A percentile compares a stretch with the other conserved stretches of the same genome.
These are phyloP conservation scores for Prunus mira DNA, from an alignment of 306 rosid species.

Conservation along the genomic window DNA sequence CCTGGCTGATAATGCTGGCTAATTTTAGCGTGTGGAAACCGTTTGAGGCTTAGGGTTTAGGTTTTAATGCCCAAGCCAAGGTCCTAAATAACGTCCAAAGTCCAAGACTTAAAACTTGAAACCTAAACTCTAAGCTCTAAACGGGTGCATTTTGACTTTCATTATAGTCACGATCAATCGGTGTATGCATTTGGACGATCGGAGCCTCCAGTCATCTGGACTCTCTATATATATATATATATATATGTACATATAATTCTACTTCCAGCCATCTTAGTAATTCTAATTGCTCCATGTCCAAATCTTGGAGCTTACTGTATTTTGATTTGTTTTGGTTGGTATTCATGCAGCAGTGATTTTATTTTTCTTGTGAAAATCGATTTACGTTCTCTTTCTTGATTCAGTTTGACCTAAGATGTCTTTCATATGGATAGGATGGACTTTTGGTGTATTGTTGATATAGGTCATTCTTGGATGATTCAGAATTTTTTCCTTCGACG, in stretches of 20 bases:
- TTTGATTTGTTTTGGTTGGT: background rate
- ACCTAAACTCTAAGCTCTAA: background rate
- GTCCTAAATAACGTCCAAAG: background rate
- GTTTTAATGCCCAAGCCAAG: background rate
- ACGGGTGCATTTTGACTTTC: background rate
- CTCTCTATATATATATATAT: background rate
- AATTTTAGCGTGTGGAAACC: background rate
- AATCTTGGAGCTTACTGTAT: background rate
- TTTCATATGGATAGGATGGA: conserved; percentile 4
- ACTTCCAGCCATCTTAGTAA: background rate
- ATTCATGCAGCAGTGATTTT: background rate
- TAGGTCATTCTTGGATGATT: conserved; percentile 45
- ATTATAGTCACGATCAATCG: background rate
- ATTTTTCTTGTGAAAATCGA: background rate
- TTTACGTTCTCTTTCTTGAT: conserved; percentile 3
- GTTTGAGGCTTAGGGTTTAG: background rate
- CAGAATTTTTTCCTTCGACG: conserved; percentile 22
- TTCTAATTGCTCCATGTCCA: background rate
- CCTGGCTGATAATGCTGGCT: too few relatives aligned
- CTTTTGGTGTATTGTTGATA: conserved; percentile 9
- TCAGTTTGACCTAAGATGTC: conserved; percentile 8
- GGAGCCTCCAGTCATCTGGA: background rate
- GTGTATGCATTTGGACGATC: background rate
- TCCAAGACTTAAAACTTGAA: background rate
- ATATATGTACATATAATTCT: background rate